Base-by-base conservation (phyloP, 83 land plant species). In the Picea abies region DNA sequence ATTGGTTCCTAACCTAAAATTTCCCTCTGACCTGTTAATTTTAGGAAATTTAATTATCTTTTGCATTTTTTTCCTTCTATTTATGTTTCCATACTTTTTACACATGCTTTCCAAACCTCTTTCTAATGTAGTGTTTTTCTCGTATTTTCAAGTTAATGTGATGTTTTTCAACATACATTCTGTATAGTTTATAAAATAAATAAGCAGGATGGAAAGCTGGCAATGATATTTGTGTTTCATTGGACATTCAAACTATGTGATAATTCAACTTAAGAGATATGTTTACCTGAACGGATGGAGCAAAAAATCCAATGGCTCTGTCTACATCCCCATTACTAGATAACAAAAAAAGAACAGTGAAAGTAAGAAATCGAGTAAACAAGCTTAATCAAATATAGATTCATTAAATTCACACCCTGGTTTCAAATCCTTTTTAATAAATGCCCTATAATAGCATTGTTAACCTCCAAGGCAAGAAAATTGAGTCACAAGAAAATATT, bases 261-360 rank as follows among this genome's bases (percentile, higher is more conserved):
- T 75, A 41, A 41, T 47, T 75, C 29, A 49, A 23, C 58, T 17
- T 17, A 60, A 79, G 32, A 65, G 4, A 25, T 76, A 80, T 25
- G 22, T 63, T 63, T 84, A 92, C 97, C 97, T 94, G 97, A 80
- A 91, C 90, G 60, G 97, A 84, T 37, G 94, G 88, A 71, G 88
- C 70, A 84, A 86, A 95, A 60, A 84, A 84, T 66, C 92, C 95
- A 62, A 95, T 88, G 49, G 90, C 80, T 76, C 89, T 86, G 39
- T 88, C 83, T 37, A 75, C 44, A 19, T 91, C 90, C 11, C 70
- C 63, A 80, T 87, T 88, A 78, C 90, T 86, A 60, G 71, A 58
- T 79, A 61, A 61, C 16, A 72, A 66, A 35, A 80, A 15, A 58
- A 64, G 58, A 37, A 64, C 52, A 58, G 84, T 14, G 10, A 80